Conservation (phyloP, 2,329 filamentous ascomycete genomes). For the Botrytis hyacinthi region DNA sequence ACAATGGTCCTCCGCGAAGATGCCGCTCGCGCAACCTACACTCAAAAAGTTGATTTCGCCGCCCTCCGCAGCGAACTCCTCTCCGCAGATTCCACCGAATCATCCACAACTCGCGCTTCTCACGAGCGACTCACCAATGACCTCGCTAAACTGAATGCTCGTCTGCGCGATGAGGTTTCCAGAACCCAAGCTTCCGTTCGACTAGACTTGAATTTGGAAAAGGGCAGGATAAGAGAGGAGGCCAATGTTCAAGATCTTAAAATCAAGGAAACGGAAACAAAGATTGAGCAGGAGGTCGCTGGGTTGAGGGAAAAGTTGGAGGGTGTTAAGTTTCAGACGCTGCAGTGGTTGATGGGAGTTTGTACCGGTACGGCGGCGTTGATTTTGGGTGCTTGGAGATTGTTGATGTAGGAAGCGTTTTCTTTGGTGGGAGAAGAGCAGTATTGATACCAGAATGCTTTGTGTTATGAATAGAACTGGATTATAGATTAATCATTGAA, state of each 20-base stretch:
- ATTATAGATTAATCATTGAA: background rate
- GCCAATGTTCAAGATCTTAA: conserved; percentile 95
- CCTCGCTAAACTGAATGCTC: conserved; percentile 85
- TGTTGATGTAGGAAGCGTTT: conserved; percentile 55
- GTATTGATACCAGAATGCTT: conserved; percentile 10
- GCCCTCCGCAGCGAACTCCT: conserved; percentile 94
- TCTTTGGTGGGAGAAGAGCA: background rate
- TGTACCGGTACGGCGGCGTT: conserved; percentile 66
- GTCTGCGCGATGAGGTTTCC: conserved; percentile 89
- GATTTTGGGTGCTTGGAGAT: conserved; percentile 66
- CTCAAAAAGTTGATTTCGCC: conserved; percentile 95
- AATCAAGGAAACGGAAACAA: conserved; percentile 97
- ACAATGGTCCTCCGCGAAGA: conserved; percentile 98
- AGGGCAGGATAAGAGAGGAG: conserved; percentile 93
- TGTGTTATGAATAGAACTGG: background rate
- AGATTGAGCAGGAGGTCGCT: conserved; percentile 97
- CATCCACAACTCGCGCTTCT: conserved; percentile 79
- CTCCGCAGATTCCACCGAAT: conserved; percentile 87
- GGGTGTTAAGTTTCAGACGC: conserved; percentile 94
- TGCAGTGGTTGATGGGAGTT: conserved; percentile 97
- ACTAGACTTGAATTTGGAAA: conserved; percentile 92
- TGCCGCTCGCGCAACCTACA: conserved; percentile 74
- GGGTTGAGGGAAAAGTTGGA: conserved; percentile 87
- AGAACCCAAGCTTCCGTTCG: conserved; percentile 90
- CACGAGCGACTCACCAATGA: conserved; percentile 94